A percentile compares a stretch with the other conserved stretches of the same genome.
These are phyloP conservation scores for Diplogelasinospora grovesii DNA, from an alignment of 495 filamentous ascomycete species.

Conservation along the genomic window DNA sequence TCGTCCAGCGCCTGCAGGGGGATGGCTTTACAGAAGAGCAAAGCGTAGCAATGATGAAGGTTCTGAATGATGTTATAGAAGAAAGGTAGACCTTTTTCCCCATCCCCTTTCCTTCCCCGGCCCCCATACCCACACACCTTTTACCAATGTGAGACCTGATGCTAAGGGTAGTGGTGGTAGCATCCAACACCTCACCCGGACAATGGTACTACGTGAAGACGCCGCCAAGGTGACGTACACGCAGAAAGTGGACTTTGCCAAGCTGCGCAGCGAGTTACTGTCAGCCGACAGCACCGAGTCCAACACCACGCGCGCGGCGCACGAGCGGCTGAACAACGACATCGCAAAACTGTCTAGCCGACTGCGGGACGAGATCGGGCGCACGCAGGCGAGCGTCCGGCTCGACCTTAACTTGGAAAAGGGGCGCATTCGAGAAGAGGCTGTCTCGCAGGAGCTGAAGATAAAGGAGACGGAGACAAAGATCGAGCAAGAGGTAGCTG, in stretches of 20 bases:
- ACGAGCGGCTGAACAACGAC: slow-evolving; percentile 91
- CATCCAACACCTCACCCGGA: slow-evolving; percentile 95
- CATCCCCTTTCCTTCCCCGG: not conserved
- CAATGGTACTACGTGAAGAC: slow-evolving; percentile 97
- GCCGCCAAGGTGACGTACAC: slow-evolving; percentile 85
- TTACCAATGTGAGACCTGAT: too few species aligned
- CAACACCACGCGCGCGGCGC: slow-evolving; percentile 76
- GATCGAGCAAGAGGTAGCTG: slow-evolving; percentile 96
- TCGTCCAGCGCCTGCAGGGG: slow-evolving; percentile 79
- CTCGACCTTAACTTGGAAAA: slow-evolving; percentile 96
- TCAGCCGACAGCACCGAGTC: slow-evolving; percentile 86
- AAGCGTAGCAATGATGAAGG: slow-evolving; percentile 92
- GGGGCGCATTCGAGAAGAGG: slow-evolving; percentile 92
- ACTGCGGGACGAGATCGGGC: slow-evolving; percentile 85
- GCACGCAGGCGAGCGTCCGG: slow-evolving; percentile 85
- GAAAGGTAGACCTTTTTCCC: slow-evolving; percentile 53
- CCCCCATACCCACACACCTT: slow-evolving; percentile 1
- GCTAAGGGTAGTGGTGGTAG: too few species aligned
- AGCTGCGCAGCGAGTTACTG: slow-evolving; percentile 89
- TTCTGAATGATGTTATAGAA: slow-evolving; percentile 93
- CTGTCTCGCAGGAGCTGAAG: slow-evolving; percentile 93
- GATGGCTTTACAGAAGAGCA: slow-evolving; percentile 97
- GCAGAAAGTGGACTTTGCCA: slow-evolving; percentile 99
- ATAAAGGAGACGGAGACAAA: slow-evolving; percentile 98
- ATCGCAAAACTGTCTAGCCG: slow-evolving; percentile 84